Base-by-base conservation (phyloP, 2,329 filamentous ascomycete genomes). In the Botrytis cinerea region DNA sequence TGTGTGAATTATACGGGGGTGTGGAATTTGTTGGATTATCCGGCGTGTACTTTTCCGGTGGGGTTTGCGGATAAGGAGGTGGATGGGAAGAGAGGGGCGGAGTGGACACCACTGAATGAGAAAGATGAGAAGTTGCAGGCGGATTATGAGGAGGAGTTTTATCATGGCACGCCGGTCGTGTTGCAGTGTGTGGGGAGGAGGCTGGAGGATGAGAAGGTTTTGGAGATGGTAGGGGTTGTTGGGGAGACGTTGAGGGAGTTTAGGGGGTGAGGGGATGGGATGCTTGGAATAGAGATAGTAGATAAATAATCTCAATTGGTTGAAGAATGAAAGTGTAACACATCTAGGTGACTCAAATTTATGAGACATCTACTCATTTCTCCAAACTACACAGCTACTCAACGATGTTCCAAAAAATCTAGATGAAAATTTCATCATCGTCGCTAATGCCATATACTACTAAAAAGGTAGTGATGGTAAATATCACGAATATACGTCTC, bases 21-120 rank as follows among this genome's bases (percentile, higher is more conserved):
- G 18, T 80, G 76, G 32, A 81, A 80, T 75, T 32, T 81, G 25
- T 70, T 81, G n/a, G 80, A 79, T 80, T 79, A 81, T 62, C 79
- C 78, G 25, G 75, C 74, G 14, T 80, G 84, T 18, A 83, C 84
- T 1, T 81, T 86, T 9, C 85, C 85, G 0, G 83, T 86, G 4
- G 84, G 83, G 0, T 80, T 80, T 70, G 83, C 83, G 0, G 82
- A 85, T 73, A 82, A 83, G 76, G 74, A 74, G 3, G 59, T 84
- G 0, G 84, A 86, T 28, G 73, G 60, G n/a, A 57, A 32, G 12
- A 75, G 77, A 61, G 70, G 71, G 10, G 67, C 54, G 25, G 73
- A 72, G 14, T 80, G 77, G 78, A 78, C 40, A 20, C 77, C 79
- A 1, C 75, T 80, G 59, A 80, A 78, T 74, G 74, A 78, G 59